Base-by-base conservation (phyloP, 192 early-diverging fungal genomes). In the Umbelopsis isabellina region DNA sequence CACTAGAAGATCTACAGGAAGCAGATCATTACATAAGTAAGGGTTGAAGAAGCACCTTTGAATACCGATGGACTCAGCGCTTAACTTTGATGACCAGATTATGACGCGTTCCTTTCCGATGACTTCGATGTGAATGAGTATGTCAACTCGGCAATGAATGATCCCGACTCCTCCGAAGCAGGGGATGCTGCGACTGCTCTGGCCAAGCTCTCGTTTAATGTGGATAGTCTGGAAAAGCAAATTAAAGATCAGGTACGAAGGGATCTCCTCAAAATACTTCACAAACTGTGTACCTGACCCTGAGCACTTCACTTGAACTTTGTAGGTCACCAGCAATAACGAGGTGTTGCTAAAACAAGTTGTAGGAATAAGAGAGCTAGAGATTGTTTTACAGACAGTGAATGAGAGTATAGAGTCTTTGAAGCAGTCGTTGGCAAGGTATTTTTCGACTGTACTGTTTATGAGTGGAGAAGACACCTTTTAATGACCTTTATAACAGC, bases 151-250 rank as follows among this genome's bases (percentile, higher is more conserved):
- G 85, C 89, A 64, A 82, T 91, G n/a, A 86, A 90, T 61, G 83
- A 82, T 44, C 76, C 82, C 18, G 72, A 81, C 7, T 78, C 77
- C n/a, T 82, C 75, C n/a, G 75, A 81, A 12, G 80, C 78, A 20
- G 77, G 82, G 1, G 89, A 89, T 49, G 81, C 82, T 4, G 72
- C 83, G 7, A 89, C 88, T 4, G 85, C 89, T 8, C 77, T 92
- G 0, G 79, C 88, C 22, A 89, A 86, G 72, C 76, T 92, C 27
- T 84, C 83, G 11, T 91, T 90, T 80, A 88, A 82, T 33, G 86
- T 92, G 20, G 91, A 92, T 47, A 89, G 88, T 75, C 73, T 92
- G 50, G 91, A 88, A 72, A 91, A 90, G 66, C 84, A 92, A 46
- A 84, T 92, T 16, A 87, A 91, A 23, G 87, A 91, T 20, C 89